phyloP scores from a whole-genome alignment of 441 rosid species.

The Biscutella laevigata region DNA sequence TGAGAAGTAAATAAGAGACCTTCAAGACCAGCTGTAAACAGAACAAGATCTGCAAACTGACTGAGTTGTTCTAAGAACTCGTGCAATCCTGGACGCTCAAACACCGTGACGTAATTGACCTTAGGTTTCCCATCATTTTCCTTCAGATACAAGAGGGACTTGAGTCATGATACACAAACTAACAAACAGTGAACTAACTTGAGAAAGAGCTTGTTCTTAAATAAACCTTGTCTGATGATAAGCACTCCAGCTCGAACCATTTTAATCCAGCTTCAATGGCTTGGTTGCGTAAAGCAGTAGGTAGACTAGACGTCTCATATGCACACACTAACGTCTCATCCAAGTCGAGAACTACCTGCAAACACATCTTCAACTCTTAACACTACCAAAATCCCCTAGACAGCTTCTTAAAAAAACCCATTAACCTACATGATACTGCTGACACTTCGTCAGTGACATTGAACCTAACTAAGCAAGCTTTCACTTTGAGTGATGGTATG shows the following conservation, averaged over 20 bases:
- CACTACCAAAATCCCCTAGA: too few relatives aligned
- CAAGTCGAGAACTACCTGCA: conserved; percentile 88
- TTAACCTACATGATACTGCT: not conserved
- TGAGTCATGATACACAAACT: not conserved
- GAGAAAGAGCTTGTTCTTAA: not conserved
- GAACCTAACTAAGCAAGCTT: not conserved
- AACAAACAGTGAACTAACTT: not conserved
- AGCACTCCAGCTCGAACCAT: conserved; percentile 77
- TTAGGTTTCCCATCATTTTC: conserved; percentile 70
- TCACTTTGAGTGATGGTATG: not conserved
- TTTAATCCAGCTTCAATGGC: conserved; percentile 69
- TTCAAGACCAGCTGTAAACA: conserved; percentile 96
- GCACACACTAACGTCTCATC: conserved; percentile 92
- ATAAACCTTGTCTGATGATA: conserved; percentile 74
- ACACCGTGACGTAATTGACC: conserved; percentile 84
- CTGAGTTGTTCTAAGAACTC: conserved; percentile 67
- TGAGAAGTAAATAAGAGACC: conserved; percentile 33
- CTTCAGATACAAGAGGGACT: conserved; percentile 34
- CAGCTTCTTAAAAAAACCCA: too few relatives aligned
- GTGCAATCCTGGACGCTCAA: conserved; percentile 89
- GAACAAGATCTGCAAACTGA: conserved; percentile 73
- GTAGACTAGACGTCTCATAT: conserved; percentile 70
- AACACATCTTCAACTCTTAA: not conserved
- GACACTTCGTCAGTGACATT: not conserved
- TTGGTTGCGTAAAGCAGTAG: conserved; percentile 43